phyloP scores from a whole-genome alignment of 805 yeast genomes.

The Soucietia sequanensis region DNA sequence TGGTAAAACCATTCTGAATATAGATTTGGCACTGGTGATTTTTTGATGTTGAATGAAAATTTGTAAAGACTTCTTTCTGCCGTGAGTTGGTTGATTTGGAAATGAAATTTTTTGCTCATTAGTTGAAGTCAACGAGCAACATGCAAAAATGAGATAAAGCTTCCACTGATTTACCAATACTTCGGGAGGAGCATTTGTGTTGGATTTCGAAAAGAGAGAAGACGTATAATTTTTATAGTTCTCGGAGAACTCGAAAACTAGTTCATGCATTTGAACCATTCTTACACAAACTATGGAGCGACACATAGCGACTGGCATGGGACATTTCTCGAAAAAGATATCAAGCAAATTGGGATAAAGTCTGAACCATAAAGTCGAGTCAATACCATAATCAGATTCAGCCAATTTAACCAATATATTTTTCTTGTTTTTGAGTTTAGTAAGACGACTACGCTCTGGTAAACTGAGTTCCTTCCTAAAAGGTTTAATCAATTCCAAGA shows the following conservation, averaged over 20 bases:
- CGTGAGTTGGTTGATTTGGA: constrained; percentile 55
- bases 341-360: constrained; percentile 74
- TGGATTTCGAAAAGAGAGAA: constrained; percentile 32
- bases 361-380: constrained; percentile 94
- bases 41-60: constrained; percentile 85
- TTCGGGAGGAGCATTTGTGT: constrained; percentile 54
- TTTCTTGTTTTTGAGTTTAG: constrained; percentile 61
- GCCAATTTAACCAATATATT: constrained; percentile 76
- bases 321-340: constrained; percentile 74
- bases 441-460: constrained; percentile 74
- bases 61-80: constrained; percentile 75
- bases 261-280: constrained; percentile 80
- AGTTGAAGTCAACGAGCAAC: constrained; percentile 86
- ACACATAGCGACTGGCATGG: constrained; percentile 90
- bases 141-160: constrained; percentile 83
- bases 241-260: constrained; percentile 55
- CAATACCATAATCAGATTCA: constrained; percentile 91
- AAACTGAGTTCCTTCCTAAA: constrained; percentile 55
- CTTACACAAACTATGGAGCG: constrained; percentile 88
- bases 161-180: constrained; percentile 83
- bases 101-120: constrained; percentile 73
- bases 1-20: constrained; percentile 85
- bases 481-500: constrained; percentile 57
- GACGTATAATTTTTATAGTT: constrained; percentile 36
- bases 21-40: constrained; percentile 87